Evolutionary conservation across 2,329 filamentous ascomycete species (phyloP), one percentile per base, ranked within the genome.

Genomic region (Beauveria australis): DNA sequence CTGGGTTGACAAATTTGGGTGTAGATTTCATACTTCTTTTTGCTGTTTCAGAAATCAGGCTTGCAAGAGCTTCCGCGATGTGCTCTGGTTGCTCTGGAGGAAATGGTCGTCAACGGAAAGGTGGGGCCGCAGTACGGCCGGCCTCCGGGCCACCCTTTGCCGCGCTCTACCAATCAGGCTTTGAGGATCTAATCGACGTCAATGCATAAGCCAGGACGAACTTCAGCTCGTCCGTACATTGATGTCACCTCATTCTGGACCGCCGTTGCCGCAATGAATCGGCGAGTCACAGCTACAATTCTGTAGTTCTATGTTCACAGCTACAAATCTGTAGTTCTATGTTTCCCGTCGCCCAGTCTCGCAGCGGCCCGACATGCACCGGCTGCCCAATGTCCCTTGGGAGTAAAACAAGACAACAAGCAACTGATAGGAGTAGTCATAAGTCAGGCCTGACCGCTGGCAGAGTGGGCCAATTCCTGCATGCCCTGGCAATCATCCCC

Each of bases 401-500:
- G 30, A 33, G 30, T 33, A 5, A 14, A 14, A 33, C 30, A 33
- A 33, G 30, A 33, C 12, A 33, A 14, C 30, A 12, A 33, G 4
- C 10, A 33, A 33, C 30, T 5, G 30, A 14, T 1, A 12, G 14
- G 10, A 33, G 12, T 33, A 14, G 30, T 33, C 12, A 30, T 6
- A 44, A 22, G 41, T 56, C 53, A 37, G 53, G 53, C 43, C 43
- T 56, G 41, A 56, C 53, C 53, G 53, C 53, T 56, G 41, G 37
- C 41, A 37, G 12, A 3, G 53, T 56, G 53, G 53, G 43, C 28
- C 53, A 56, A 47, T 3, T 5, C 2, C 14, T 33, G 26, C 41
- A 53, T 33, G 28, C 7, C 41, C n/a, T 3, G 12, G 16, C 26
- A 24, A 19, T 9, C 41, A 5, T 9, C 24, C 53, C 26, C 40